Conservation (phyloP, 352 stramenopile genomes). For the Globisporangium polare region DNA sequence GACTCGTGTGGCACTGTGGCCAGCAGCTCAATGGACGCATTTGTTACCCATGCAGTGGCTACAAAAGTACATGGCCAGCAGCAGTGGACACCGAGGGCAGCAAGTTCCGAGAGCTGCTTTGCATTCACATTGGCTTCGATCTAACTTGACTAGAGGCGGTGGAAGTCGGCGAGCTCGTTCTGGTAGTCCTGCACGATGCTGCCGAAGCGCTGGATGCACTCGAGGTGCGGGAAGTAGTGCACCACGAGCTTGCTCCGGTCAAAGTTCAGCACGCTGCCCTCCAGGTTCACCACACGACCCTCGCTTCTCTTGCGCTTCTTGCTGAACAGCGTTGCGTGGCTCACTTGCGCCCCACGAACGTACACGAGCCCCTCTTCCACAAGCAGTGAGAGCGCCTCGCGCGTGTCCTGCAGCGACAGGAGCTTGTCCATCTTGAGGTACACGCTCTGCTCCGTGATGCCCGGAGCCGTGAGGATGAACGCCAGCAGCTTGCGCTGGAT, state of each 20-base stretch:
- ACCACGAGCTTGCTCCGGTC: conserved; percentile 45
- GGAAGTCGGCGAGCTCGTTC: conserved; percentile 34
- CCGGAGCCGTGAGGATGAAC: conserved; percentile 47
- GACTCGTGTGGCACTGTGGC: too few relatives aligned
- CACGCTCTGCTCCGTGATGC: conserved; percentile 56
- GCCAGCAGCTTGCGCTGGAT: conserved; percentile 74
- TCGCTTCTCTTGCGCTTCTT: conserved; percentile 11
- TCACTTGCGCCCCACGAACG: conserved; percentile 28
- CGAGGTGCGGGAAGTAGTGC: conserved; percentile 75
- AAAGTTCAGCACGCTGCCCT: conserved; percentile 38
- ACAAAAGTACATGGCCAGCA: not conserved
- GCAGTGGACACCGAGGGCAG: not conserved
- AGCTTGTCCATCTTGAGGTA: conserved; percentile 53
- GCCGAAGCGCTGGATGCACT: conserved; percentile 80
- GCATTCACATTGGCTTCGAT: not conserved
- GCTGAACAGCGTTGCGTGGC: conserved; percentile 26
- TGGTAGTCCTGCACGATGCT: conserved; percentile 74
- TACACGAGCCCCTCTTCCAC: conserved; percentile 76
- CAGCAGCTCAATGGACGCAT: too few relatives aligned
- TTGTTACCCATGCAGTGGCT: not conserved
- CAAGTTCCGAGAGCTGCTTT: not conserved
- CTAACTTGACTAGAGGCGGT: conserved; percentile 2
- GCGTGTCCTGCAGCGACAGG: conserved; percentile 67
- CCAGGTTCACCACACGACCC: conserved; percentile 32
- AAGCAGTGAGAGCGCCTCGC: conserved; percentile 62